Percentiles rank a stretch among this genome's conserved stretches.
These are phyloP conservation scores for Thuja plicata DNA, from an alignment of 83 land plant genomes.

Conservation along the genomic window DNA sequence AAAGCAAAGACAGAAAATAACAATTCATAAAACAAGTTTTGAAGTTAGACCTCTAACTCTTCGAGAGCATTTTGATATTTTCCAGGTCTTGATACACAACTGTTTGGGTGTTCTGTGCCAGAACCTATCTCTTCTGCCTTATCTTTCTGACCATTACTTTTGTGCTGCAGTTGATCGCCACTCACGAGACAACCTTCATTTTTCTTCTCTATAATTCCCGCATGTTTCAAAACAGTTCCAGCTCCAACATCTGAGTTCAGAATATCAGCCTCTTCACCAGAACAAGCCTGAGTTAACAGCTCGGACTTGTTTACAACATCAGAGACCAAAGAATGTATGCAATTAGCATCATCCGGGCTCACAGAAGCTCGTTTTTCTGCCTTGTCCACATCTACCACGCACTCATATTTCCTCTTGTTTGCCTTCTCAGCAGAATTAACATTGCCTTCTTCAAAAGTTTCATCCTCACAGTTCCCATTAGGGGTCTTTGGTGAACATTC, in stretches of 20 bases:
- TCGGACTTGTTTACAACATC: background rate
- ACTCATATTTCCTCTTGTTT: conserved; percentile 16
- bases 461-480: conserved; percentile 12
- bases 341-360: conserved; percentile 3
- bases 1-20: background rate
- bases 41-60: conserved; percentile 22
- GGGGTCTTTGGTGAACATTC: conserved; percentile 12
- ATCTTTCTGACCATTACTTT: conserved; percentile 8
- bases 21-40: background rate
- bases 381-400: background rate
- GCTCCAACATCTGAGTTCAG: background rate
- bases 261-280: conserved; percentile 6
- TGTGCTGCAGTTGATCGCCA: conserved; percentile 1
- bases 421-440: conserved; percentile 13
- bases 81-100: conserved; percentile 12
- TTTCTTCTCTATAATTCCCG: background rate
- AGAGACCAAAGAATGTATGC: background rate
- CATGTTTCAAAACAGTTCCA: background rate
- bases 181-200: background rate
- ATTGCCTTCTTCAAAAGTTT: conserved; percentile 5
- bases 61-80: conserved; percentile 17
- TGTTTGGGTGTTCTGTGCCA: background rate
- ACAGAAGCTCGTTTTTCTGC: conserved; percentile 17
- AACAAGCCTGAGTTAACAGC: background rate
- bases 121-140: background rate